A percentile compares a stretch with the other conserved stretches of the same genome.
These are phyloP conservation scores for Coniochaeta prunicola DNA, from an alignment of 2,329 filamentous ascomycete genomes.

Conservation along the genomic window DNA sequence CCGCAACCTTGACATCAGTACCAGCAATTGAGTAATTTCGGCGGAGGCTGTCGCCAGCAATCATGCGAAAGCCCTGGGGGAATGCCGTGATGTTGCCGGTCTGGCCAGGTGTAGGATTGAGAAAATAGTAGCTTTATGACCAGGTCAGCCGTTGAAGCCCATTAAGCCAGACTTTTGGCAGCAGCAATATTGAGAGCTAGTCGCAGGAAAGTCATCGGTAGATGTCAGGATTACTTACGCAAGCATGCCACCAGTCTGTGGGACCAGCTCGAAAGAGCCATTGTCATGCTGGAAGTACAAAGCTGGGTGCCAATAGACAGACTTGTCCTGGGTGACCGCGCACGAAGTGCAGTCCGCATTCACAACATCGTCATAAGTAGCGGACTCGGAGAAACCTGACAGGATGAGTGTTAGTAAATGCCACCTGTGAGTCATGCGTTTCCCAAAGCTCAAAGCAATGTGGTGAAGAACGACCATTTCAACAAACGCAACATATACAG, in stretches of 20 bases:
- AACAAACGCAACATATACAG: too few species aligned
- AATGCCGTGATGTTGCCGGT: slow-evolving; percentile 60
- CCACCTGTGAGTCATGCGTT: background rate
- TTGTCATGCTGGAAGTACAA: slow-evolving; percentile 70
- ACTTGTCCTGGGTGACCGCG: slow-evolving; percentile 71
- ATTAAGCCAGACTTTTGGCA: background rate
- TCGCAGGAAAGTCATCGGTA: background rate
- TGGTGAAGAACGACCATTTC: background rate
- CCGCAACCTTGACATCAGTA: slow-evolving; percentile 57
- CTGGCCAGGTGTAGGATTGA: slow-evolving; percentile 44
- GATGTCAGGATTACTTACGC: slow-evolving; percentile 51
- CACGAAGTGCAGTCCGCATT: slow-evolving; percentile 71
- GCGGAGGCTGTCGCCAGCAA: slow-evolving; percentile 63
- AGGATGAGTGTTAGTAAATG: background rate
- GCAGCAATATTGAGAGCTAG: background rate
- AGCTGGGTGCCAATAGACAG: slow-evolving; percentile 78
- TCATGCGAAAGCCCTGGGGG: slow-evolving; percentile 71
- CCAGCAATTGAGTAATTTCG: slow-evolving; percentile 65
- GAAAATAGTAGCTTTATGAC: slow-evolving; percentile 69
- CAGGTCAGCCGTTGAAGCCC: background rate
- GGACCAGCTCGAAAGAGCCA: slow-evolving; percentile 60
- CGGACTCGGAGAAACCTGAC: slow-evolving; percentile 56
- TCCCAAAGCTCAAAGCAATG: background rate
- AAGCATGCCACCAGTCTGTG: slow-evolving; percentile 75
- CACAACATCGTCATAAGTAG: slow-evolving; percentile 50